A percentile compares a stretch with the other conserved stretches of the same genome.
Evolutionary conservation across 1,284 basidiomycete genomes (phyloP).

Genomic region (Sporisorium scitamineum): DNA sequence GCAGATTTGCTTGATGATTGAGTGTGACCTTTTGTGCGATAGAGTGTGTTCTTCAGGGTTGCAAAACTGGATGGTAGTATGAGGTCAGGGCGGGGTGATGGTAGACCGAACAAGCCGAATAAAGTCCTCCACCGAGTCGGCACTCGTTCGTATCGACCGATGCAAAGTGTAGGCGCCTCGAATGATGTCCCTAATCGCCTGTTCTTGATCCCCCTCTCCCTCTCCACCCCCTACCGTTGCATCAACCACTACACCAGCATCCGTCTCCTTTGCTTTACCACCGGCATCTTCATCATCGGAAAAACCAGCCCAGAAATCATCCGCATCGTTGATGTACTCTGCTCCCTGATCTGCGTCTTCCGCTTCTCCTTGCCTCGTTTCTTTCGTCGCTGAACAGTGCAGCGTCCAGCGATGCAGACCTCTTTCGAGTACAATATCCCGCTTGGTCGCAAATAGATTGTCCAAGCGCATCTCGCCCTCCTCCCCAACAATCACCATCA

Average conservation of each 20-base stretch:
- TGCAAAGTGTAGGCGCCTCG: conserved; percentile 27
- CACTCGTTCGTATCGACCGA: neutral
- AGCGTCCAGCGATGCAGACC: conserved; percentile 7
- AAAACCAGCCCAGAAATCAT: conserved; percentile 50
- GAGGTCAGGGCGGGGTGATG: neutral
- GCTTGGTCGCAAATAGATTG: conserved; percentile 18
- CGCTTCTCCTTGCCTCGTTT: neutral
- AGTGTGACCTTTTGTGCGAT: too few relatives aligned
- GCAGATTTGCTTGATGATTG: too few relatives aligned
- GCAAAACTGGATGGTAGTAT: neutral
- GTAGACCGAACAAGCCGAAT: conserved; percentile 15
- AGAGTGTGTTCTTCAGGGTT: neutral
- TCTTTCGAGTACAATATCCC: neutral
- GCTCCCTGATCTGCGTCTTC: conserved; percentile 10
- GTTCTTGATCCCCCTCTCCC: neutral
- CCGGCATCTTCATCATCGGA: conserved; percentile 27
- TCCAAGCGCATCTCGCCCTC: conserved; percentile 17
- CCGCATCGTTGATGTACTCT: conserved; percentile 44
- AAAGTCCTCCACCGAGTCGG: conserved; percentile 10
- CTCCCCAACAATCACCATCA: neutral
- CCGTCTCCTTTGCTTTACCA: neutral
- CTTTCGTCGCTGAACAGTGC: neutral
- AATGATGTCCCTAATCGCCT: conserved; percentile 36
- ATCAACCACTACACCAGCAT: neutral
- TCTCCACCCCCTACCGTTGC: neutral